Evolutionary conservation across 441 rosid species (phyloP).

Genomic region (Gossypium lobatum): DNA sequence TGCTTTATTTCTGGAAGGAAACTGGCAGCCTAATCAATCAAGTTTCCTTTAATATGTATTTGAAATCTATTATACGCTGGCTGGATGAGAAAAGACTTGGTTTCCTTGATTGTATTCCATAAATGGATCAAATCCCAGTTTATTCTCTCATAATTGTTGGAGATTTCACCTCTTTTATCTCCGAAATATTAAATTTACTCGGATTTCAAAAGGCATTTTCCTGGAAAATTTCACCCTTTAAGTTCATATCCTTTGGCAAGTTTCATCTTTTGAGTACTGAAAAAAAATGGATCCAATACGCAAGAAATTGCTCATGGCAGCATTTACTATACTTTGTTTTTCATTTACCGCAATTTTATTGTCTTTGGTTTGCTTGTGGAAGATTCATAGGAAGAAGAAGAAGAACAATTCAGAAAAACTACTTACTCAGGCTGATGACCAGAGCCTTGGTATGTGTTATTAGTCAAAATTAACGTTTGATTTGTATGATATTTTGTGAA

Average conservation of each 20-base stretch:
- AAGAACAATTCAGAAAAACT: background rate
- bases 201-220: background rate
- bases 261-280: background rate
- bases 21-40: background rate
- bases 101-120: background rate
- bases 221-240: background rate
- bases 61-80: no score
- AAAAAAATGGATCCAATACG: background rate
- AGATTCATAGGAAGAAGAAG: background rate
- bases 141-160: background rate
- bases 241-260: background rate
- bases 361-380: background rate
- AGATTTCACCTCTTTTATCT: background rate
- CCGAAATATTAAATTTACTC: background rate
- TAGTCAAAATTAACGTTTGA: background rate
- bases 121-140: background rate
- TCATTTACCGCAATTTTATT: background rate
- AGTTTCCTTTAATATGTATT: no score
- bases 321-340: background rate
- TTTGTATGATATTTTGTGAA: background rate
- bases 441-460: background rate
- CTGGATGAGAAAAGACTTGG: background rate
- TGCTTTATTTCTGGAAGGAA: background rate
- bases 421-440: background rate
- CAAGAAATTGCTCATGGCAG: background rate